Conservation (phyloP, 2,329 filamentous ascomycete genomes). For the Alternaria consortialis region DNA sequence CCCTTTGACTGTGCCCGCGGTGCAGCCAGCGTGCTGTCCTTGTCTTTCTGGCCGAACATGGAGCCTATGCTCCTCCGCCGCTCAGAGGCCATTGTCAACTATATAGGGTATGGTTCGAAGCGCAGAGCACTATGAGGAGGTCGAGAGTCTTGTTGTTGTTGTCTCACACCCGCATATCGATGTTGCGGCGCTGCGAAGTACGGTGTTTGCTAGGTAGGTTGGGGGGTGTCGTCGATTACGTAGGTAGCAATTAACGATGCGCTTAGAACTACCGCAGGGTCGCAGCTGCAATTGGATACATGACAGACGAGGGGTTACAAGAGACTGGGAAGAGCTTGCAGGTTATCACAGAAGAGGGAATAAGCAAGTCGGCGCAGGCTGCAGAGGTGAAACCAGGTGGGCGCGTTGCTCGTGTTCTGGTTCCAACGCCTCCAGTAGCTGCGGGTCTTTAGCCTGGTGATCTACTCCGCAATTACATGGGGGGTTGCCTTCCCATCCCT, state of each 20-base stretch:
- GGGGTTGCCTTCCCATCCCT: slow-evolving; percentile 12
- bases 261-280: slow-evolving; percentile 8
- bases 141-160: not conserved
- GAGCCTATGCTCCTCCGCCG: slow-evolving; percentile 36
- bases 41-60: slow-evolving; percentile 20
- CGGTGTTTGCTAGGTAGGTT: slow-evolving; percentile 7
- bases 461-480: slow-evolving; percentile 10
- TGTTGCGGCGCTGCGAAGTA: slow-evolving; percentile 3
- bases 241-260: slow-evolving; percentile 10
- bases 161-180: slow-evolving; percentile 15
- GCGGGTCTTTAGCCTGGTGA: slow-evolving; percentile 14
- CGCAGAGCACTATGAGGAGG: slow-evolving; percentile 3
- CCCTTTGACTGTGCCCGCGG: slow-evolving; percentile 35
- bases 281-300: slow-evolving; percentile 4
- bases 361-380: slow-evolving; percentile 5
- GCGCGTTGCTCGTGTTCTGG: slow-evolving; percentile 3
- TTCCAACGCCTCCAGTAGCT: slow-evolving; percentile 12
- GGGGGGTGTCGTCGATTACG: slow-evolving; percentile 22
- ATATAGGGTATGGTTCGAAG: not conserved
- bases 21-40: slow-evolving; percentile 38
- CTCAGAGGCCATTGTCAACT: slow-evolving; percentile 33
- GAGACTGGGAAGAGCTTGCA: not conserved
- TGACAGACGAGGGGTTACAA: not conserved
- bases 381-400: slow-evolving; percentile 15
- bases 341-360: not conserved